phyloP scores from a whole-genome alignment of 1,284 basidiomycete genomes.

The Malassezia arunalokei region DNA sequence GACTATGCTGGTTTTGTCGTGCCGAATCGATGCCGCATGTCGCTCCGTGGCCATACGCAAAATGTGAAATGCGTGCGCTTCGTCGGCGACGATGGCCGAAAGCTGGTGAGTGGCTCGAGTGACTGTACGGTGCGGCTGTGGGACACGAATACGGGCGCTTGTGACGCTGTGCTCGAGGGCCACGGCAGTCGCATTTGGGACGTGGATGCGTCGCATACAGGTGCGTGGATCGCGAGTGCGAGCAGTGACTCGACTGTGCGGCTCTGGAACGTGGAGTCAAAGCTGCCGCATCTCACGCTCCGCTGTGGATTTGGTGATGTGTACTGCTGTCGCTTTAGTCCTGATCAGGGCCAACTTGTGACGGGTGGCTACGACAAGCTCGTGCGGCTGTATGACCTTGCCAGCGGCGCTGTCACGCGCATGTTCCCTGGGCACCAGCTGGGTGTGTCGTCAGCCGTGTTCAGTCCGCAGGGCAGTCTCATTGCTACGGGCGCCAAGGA shows the following conservation, averaged over 20 bases:
- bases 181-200: slow-evolving; percentile 50
- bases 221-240: slow-evolving; percentile 44
- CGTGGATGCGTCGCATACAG: slow-evolving; percentile 39
- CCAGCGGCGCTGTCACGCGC: slow-evolving; percentile 47
- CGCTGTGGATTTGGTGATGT: slow-evolving; percentile 47
- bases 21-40: slow-evolving; percentile 26
- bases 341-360: slow-evolving; percentile 46
- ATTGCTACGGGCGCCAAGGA: slow-evolving; percentile 50
- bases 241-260: slow-evolving; percentile 49
- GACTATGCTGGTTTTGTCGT: slow-evolving; percentile 35
- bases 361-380: slow-evolving; percentile 50
- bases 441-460: slow-evolving; percentile 48
- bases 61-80: slow-evolving; percentile 50
- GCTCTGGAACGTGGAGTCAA: slow-evolving; percentile 46
- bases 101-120: slow-evolving; percentile 48
- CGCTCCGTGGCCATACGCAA: slow-evolving; percentile 47
- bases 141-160: slow-evolving; percentile 32
- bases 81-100: slow-evolving; percentile 45
- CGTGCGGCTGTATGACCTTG: slow-evolving; percentile 49
- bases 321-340: slow-evolving; percentile 49
- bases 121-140: slow-evolving; percentile 39
- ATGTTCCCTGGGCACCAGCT: slow-evolving; percentile 51
- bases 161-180: slow-evolving; percentile 41
- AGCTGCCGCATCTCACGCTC: slow-evolving; percentile 21
- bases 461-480: slow-evolving; percentile 48